Evolutionary conservation across 371 early-diverging fungal species (phyloP).

Genomic region (Vairimorpha necatrix): DNA sequence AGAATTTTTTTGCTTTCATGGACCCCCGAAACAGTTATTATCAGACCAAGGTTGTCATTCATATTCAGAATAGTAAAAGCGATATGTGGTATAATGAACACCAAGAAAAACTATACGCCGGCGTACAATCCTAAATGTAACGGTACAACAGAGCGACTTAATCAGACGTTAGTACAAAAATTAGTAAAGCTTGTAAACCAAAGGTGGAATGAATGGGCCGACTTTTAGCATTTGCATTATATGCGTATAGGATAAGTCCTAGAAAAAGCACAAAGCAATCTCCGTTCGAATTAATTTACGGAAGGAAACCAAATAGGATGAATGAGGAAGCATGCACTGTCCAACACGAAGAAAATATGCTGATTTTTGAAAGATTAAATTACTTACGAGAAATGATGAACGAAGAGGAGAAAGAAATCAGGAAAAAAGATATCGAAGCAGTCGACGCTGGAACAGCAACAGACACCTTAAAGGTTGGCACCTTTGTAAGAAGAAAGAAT

Average conservation of each 20-base stretch:
- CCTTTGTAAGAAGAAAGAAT: background rate
- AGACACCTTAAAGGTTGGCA: background rate
- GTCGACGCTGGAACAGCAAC: background rate
- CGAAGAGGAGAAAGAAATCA: background rate
- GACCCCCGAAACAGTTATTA: conserved; percentile 58
- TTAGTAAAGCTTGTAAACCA: conserved; percentile 8
- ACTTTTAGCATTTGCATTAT: conserved; percentile 2
- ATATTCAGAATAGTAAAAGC: background rate
- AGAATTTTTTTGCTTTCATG: conserved; percentile 20
- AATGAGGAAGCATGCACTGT: too few species aligned
- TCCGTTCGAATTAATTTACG: conserved; percentile 18
- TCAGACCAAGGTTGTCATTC: conserved; percentile 63
- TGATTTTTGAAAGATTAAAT: background rate
- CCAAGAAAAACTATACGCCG: background rate
- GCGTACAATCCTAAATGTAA: conserved; percentile 1
- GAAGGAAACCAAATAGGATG: background rate
- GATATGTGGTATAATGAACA: background rate
- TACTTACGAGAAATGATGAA: background rate
- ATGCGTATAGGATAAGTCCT: conserved; percentile 4
- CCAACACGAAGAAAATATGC: background rate
- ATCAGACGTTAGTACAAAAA: conserved; percentile 29
- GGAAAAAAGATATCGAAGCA: background rate
- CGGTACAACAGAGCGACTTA: conserved; percentile 18
- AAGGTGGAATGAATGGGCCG: conserved; percentile 28
- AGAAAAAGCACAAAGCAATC: background rate